Conservation (phyloP, 176 grass and related monocot genomes). For the Phoenix dactylifera region DNA sequence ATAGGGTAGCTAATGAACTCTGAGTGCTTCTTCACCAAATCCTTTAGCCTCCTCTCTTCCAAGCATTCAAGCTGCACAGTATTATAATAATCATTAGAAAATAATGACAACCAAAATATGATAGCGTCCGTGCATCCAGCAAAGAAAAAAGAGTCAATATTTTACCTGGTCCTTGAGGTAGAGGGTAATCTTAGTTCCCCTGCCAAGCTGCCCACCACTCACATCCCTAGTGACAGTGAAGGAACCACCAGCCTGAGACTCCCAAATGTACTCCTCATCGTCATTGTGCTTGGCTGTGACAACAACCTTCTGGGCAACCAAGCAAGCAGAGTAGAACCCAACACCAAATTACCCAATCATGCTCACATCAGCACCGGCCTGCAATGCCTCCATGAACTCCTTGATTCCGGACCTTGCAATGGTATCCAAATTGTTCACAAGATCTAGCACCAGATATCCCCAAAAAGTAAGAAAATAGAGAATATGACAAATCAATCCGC, state of each 20-base stretch:
- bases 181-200: conserved; percentile 33
- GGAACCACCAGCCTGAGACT: conserved; percentile 30
- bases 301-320: conserved; percentile 29
- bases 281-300: conserved; percentile 36
- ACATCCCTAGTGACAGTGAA: conserved; percentile 28
- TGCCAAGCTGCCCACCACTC: conserved; percentile 20
- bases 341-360: conserved; percentile 37
- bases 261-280: conserved; percentile 38
- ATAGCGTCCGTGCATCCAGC: no score
- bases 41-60: conserved; percentile 30
- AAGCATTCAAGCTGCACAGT: conserved; percentile 20
- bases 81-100: no score
- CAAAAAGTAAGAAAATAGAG: background rate
- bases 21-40: conserved; percentile 38
- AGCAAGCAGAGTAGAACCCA: conserved; percentile 28
- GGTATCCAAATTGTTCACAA: conserved; percentile 35
- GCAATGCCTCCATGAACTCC: conserved; percentile 35
- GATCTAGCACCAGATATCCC: conserved; percentile 1
- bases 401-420: conserved; percentile 31
- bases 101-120: no score
- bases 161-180: conserved; percentile 35
- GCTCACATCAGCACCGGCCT: conserved; percentile 31
- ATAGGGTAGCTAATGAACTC: conserved; percentile 36
- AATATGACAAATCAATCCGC: background rate
- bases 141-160: no score